Base-by-base conservation (phyloP, 2,329 filamentous ascomycete species). In the Cladosporium sp. region DNA sequence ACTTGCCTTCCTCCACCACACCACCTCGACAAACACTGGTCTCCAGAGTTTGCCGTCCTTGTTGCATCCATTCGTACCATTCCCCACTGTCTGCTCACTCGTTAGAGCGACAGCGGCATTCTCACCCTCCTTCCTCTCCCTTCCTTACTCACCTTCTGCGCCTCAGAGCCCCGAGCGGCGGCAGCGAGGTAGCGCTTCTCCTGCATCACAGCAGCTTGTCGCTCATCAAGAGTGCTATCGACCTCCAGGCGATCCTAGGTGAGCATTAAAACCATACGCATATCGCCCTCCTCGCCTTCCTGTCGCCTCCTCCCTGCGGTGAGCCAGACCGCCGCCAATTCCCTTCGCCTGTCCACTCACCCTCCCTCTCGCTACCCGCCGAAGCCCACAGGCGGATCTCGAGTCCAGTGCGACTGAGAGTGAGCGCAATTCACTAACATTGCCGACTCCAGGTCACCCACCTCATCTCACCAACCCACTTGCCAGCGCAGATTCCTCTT, bases 171-270 rank as follows among this genome's bases (percentile, higher is more conserved):
- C 55, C 19, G 25, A 43, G 42, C 37, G 51, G 61, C 64, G 66
- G 60, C 68, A 65, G 65, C 63, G 64, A 68, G 68, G 64, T 66
- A 52, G 38, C 47, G 40, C 52, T 30, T 59, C 61, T 63, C 59
- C 64, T 63, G 60, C 66, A 66, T 64, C 66, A 60, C 43, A 52
- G 60, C 59, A 55, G 58, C 63, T 37, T 58, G 37, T 52, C 39
- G 47, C 55, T 58, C 67, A 68, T 68, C 68, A 60, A 57, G 55
- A 39, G 55, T 54, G 55, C 63, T 65, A 45, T 61, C 55, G 51
- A 50, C 58, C 39, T 51, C 61, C 55, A 63, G 63, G 64, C 59
- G 64, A 67, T 62, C 64, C 58, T 55, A 58, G 66, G 67, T 70
- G 63, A 68, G 67, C 64, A 55, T 57, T 52, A 39, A 61, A 30